Base-by-base conservation (phyloP, 2,329 filamentous ascomycete genomes). In the Elsinoe arachidis region DNA sequence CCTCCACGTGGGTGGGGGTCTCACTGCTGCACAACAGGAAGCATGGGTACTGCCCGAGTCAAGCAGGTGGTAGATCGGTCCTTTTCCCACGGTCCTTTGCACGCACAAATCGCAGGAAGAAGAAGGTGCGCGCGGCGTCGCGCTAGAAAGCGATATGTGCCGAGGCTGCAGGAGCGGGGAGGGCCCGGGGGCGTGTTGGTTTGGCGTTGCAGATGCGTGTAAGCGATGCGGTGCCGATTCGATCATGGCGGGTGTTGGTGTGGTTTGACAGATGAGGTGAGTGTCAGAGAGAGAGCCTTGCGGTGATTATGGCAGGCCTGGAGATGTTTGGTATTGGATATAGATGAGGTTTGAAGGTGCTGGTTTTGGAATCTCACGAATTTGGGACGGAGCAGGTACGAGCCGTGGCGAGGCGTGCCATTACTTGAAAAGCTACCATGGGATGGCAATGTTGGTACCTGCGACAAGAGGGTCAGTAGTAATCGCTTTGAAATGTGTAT, bases 71-170 rank as follows among this genome's bases (percentile, higher is more conserved):
- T 4, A 19, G 39, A 43, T 46, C 41, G 41, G 19, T 46, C 41
- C 17, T 44, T n/a, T n/a, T n/a, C n/a, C n/a, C n/a, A n/a, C n/a
- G n/a, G n/a, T n/a, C n/a, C n/a, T 23, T 10, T 46, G 26, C 26
- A 30, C 26, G 9, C 26, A 30, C 26, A 39, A 3, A 39, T 51
- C 12, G 46, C 46, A 34, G 26, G 44, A 51, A 34, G 46, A 17
- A 51, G 37, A 39, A 39, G 37, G 37, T 39, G 37, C 15, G 30
- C 9, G n/a, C 21, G 43, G 43, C 43, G 39, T 19, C 15, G 26
- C 46, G 46, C 46, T 51, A 34, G 46, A 26, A 26, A 51, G 46
- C 26, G 30, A 51, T 51, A 34, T 51, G 46, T 51, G 46, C 46
- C 46, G 46, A 51, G 46, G 46, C 46, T 11, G 46, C 12, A 34